Base-by-base conservation (phyloP, 108 stramenopile species). In the Skeletonema menzelii region DNA sequence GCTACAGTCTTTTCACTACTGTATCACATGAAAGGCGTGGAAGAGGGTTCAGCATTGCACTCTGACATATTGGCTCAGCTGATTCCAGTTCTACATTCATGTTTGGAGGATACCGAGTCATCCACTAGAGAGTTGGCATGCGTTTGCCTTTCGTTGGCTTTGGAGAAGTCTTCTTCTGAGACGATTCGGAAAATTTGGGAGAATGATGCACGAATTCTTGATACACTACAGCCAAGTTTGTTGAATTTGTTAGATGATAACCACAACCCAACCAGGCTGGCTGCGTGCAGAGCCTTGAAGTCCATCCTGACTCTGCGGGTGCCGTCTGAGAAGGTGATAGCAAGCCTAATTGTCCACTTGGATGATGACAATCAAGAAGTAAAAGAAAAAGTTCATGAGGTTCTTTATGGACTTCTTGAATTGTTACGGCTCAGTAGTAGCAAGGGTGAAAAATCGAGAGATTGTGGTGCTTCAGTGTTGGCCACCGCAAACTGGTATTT, bases 71-170 rank as follows among this genome's bases (percentile, higher is more conserved):
- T 31, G 79, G 69, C 14, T 60, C 63, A 59, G n/a, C 67, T 80
- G 31, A 72, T 80, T 42, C 79, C 79, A 8, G 64, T 73, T 70
- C 79, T 80, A 26, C 68, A 70, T 19, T 73, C 79, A 26, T 73
- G 63, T 37, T 49, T 80, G 38, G 79, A 74, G 12, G 79, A 80
- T 56, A 65, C 69, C 26, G 79, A 80, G 42, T 58, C 68, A 31
- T 64, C 63, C 0, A 73, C 63, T 7, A 61, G 79, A 15, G 79
- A 80, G 63, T 24, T 80, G 4, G 73, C 62, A n/a, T 80, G 79
- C 44, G 44, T 27, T 11, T 80, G 79, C 47, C 68, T 80, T 1
- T 70, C 63, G 2, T 19, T 80, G 63, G 19, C 65, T 17, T 55
- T 80, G 24, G 53, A 49, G 27, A 68, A 73, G 10, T 49, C 73